Conservation (phyloP, 2,329 filamentous ascomycete species). For the Trichoderma lentiforme region DNA sequence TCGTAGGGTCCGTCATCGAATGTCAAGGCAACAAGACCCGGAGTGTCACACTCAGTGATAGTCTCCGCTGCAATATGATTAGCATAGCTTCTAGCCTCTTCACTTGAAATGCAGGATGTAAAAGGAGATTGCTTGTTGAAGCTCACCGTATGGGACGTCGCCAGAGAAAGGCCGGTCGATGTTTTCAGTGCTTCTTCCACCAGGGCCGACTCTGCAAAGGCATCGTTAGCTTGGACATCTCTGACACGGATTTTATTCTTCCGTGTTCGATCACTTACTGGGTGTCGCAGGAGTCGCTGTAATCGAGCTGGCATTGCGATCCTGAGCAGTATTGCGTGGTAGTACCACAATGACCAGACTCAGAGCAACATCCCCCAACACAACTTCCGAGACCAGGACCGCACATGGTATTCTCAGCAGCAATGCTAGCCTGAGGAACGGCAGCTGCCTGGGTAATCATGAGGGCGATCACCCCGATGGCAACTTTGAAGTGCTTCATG, state of each 20-base stretch:
- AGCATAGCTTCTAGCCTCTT: neutral
- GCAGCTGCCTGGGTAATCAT: neutral
- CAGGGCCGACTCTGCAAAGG: constrained; percentile 30
- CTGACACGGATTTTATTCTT: neutral
- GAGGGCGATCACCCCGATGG: neutral
- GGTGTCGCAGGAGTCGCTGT: constrained; percentile 40
- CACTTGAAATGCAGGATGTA: neutral
- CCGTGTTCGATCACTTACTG: constrained; percentile 31
- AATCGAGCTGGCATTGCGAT: constrained; percentile 39
- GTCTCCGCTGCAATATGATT: constrained; percentile 26
- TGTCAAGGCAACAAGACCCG: constrained; percentile 42
- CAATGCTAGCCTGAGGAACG: neutral
- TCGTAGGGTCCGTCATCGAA: constrained; percentile 46
- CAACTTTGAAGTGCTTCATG: neutral
- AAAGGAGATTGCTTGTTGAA: neutral
- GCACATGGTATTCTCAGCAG: constrained; percentile 22
- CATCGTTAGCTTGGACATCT: neutral
- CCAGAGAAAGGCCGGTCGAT: constrained; percentile 33
- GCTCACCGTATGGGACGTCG: constrained; percentile 38
- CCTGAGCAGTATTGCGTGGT: constrained; percentile 35
- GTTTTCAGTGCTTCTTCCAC: constrained; percentile 31
- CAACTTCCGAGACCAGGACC: constrained; percentile 37
- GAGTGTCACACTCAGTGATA: constrained; percentile 36
- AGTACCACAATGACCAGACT: constrained; percentile 37
- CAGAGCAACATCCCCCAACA: constrained; percentile 36